Evolutionary conservation across 2,329 filamentous ascomycete species (phyloP), one percentile per base, ranked within the genome.

Genomic region (Penicillium sp.): DNA sequence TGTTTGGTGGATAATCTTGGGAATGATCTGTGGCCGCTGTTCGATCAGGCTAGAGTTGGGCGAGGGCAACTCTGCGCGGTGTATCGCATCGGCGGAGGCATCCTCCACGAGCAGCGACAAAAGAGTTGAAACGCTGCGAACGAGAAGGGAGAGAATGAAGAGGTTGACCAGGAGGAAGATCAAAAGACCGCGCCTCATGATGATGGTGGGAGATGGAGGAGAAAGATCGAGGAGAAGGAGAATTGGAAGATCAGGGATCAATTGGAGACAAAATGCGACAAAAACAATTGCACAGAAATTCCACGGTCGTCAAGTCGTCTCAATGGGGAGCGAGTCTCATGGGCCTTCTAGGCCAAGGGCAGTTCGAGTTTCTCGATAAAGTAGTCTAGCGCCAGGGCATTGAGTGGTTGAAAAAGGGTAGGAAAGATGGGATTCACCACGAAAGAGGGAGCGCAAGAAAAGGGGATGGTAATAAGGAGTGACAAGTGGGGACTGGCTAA

Each of bases 1-100:
- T 8, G 85, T 87, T 65, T 88, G 85, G 70, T 88, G 85, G 46
- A 88, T 86, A 61, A 88, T 87, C 69, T 85, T 86, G 39, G 85
- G 85, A 40, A 88, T 86, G 54, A 86, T 65, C 56, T 82, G 80
- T 8, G 77, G 75, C 38, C 73, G 71, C 39, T 74, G 72, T 51
- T 77, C 77, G 55, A 79, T 78, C 54, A 79, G 60, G 51, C 76
- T 78, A 3, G 80, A 81, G 60, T 83, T 81, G 13, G 81, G 80
- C 7, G 80, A 77, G 11, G 82, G 83, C 35, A 87, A 75, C 57
- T 87, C 84, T 42, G 79, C 75, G 54, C 76, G 76, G 53, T 77
- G 77, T 47, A 88, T 87, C 44, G 81, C 80, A 69, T 87, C 83
- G 51, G 76, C 75, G 14, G 78, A 74, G 52, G 82, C 84, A 69